phyloP scores from a whole-genome alignment of 2,329 filamentous ascomycete genomes.

The Tolypocladium inflatum region DNA sequence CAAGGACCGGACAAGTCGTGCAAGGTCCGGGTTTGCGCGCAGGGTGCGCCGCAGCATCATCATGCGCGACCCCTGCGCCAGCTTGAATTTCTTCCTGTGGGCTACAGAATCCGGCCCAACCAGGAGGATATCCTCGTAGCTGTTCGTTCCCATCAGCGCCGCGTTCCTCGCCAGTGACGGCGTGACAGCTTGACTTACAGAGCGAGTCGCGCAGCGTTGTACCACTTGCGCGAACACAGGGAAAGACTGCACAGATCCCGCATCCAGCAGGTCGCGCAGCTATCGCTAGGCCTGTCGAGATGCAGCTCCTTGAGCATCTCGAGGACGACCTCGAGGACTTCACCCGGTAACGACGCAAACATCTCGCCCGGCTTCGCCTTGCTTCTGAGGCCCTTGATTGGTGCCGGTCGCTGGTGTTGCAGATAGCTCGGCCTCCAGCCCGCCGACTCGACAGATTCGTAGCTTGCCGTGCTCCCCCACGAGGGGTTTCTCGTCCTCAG shows the following conservation, averaged over 20 bases:
- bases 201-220: slow-evolving; percentile 38
- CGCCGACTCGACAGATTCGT: slow-evolving; percentile 28
- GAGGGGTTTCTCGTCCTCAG: slow-evolving; percentile 17
- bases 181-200: slow-evolving; percentile 30
- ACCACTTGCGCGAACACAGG: slow-evolving; percentile 40
- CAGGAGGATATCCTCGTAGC: slow-evolving; percentile 50
- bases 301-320: slow-evolving; percentile 43
- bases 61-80: slow-evolving; percentile 41
- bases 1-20: slow-evolving; percentile 44
- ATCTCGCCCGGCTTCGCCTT: slow-evolving; percentile 34
- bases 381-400: slow-evolving; percentile 3
- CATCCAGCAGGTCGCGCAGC: slow-evolving; percentile 58
- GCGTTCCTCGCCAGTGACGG: neutral
- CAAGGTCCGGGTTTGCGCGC: slow-evolving; percentile 41
- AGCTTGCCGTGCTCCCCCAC: slow-evolving; percentile 27
- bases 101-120: slow-evolving; percentile 44
- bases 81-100: slow-evolving; percentile 49
- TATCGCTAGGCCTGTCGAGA: slow-evolving; percentile 33
- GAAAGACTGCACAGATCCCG: slow-evolving; percentile 45
- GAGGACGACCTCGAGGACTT: slow-evolving; percentile 49
- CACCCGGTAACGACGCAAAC: slow-evolving; percentile 46
- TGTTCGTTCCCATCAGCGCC: slow-evolving; percentile 12
- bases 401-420: slow-evolving; percentile 3
- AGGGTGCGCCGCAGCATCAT: slow-evolving; percentile 49
- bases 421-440: slow-evolving; percentile 4